These are phyloP conservation scores for Populus alba DNA, from an alignment of 345 rosid genomes.

Conservation along the genomic window DNA sequence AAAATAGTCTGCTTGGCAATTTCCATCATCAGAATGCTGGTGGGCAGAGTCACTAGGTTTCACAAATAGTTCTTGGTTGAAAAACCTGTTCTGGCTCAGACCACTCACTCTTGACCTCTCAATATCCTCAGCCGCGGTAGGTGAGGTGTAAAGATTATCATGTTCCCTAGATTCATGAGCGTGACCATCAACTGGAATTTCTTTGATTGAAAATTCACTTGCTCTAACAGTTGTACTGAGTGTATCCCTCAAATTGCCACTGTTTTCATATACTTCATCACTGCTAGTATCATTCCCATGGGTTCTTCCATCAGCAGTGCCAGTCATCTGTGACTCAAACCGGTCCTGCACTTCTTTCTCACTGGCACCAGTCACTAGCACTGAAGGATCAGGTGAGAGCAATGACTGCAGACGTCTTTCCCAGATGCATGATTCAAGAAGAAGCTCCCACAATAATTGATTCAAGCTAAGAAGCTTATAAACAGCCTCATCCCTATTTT, in stretches of 20 bases:
- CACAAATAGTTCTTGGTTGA: constrained; percentile 7
- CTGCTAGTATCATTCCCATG: constrained; percentile 17
- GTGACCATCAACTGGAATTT: constrained; percentile 39
- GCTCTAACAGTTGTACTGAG: constrained; percentile 13
- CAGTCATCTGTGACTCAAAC: constrained; percentile 22
- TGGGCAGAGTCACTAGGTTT: constrained; percentile 1
- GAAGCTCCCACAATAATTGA: constrained; percentile 70
- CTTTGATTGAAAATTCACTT: constrained; percentile 35
- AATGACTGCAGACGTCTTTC: constrained; percentile 67
- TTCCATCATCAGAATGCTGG: constrained; percentile 20
- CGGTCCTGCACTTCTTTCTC: constrained; percentile 32
- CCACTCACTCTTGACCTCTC: constrained; percentile 21
- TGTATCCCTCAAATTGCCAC: constrained; percentile 18
- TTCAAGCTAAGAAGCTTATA: constrained; percentile 60
- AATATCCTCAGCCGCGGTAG: constrained; percentile 27
- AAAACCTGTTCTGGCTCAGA: constrained; percentile 12
- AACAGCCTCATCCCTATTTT: constrained; percentile 42
- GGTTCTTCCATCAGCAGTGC: constrained; percentile 15
- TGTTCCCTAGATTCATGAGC: constrained; percentile 22
- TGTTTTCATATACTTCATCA: constrained; percentile 23
- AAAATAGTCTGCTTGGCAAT: constrained; percentile 17
- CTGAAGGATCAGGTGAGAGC: constrained; percentile 44
- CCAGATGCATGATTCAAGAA: constrained; percentile 77
- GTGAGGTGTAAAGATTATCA: constrained; percentile 19
- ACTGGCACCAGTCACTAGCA: constrained; percentile 29